These are phyloP conservation scores for Dactylellina parvicollis DNA, from an alignment of 2,329 filamentous ascomycete species.

Conservation along the genomic window DNA sequence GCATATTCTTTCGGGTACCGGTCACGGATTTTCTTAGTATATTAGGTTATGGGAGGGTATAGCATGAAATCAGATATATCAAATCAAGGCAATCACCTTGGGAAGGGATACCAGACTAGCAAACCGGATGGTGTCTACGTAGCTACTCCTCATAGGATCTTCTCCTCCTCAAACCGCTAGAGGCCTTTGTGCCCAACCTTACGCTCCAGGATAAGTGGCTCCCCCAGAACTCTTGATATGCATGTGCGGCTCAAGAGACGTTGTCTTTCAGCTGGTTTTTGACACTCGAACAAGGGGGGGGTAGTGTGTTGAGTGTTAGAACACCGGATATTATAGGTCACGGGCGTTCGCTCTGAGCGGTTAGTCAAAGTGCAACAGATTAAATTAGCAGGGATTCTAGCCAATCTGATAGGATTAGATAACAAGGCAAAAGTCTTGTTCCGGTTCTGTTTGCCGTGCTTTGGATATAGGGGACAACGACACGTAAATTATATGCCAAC, in stretches of 20 bases:
- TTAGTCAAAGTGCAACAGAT: constrained; percentile 3
- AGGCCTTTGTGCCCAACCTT: not conserved
- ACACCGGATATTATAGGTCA: constrained; percentile 32
- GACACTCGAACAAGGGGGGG: constrained; percentile 11
- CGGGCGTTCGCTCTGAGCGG: constrained; percentile 49
- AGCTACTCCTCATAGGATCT: constrained; percentile 26
- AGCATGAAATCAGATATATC: constrained; percentile 1
- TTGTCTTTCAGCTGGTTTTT: constrained; percentile 15
- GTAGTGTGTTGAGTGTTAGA: constrained; percentile 13
- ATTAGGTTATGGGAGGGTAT: not conserved
- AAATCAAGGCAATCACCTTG: not conserved
- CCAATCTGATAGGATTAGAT: not conserved
- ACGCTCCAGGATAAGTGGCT: constrained; percentile 29
- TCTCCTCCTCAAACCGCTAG: not conserved
- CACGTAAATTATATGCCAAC: constrained; percentile 1
- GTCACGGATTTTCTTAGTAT: not conserved
- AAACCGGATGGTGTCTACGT: constrained; percentile 12
- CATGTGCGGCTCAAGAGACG: constrained; percentile 37
- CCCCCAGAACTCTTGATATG: constrained; percentile 16
- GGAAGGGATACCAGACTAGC: not conserved
- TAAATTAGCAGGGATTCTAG: not conserved
- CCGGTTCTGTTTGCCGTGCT: not conserved
- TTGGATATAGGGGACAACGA: not conserved
- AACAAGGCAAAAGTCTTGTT: not conserved
- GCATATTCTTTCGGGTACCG: not conserved